phyloP scores from a whole-genome alignment of 768 basidiomycete genomes.

The Lenzites betulinus region DNA sequence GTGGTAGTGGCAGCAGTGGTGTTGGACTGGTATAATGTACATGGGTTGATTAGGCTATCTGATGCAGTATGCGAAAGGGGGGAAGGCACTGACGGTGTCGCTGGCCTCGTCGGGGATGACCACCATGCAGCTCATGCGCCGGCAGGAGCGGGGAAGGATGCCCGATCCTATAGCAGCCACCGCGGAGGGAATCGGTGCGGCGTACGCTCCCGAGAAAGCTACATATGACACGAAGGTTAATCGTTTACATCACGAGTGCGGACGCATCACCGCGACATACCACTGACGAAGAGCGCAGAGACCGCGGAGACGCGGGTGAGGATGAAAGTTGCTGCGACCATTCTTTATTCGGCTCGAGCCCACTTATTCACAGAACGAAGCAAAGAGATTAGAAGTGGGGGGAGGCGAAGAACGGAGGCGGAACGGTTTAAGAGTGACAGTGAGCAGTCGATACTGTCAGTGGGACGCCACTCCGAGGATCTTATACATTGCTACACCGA shows the following conservation, averaged over 20 bases:
- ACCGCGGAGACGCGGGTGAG: slow-evolving; percentile 17
- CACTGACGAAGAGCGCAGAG: slow-evolving; percentile 16
- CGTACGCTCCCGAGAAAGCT: slow-evolving; percentile 2
- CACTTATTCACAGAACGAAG: slow-evolving; percentile 14
- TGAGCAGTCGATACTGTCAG: neutral
- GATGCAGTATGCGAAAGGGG: neutral
- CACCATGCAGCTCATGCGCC: slow-evolving; percentile 4
- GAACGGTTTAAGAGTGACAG: neutral
- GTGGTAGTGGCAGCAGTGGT: neutral
- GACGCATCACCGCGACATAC: no score
- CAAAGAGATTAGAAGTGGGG: neutral
- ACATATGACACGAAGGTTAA: neutral
- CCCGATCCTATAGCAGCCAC: neutral
- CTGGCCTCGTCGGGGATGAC: neutral
- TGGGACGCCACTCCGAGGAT: neutral
- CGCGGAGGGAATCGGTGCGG: neutral
- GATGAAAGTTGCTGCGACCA: slow-evolving; percentile 15
- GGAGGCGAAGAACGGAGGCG: neutral
- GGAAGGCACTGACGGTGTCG: neutral
- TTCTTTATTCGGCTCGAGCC: slow-evolving; percentile 2
- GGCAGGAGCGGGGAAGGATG: neutral
- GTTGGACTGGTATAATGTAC: neutral
- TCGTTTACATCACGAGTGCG: no score
- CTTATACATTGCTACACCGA: slow-evolving; percentile 8
- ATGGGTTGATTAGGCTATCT: neutral